A percentile compares a stretch with the other conserved stretches of the same genome.
Conservation (phyloP, 176 grass and related monocot species). For the Tuctoria greenei region DNA sequence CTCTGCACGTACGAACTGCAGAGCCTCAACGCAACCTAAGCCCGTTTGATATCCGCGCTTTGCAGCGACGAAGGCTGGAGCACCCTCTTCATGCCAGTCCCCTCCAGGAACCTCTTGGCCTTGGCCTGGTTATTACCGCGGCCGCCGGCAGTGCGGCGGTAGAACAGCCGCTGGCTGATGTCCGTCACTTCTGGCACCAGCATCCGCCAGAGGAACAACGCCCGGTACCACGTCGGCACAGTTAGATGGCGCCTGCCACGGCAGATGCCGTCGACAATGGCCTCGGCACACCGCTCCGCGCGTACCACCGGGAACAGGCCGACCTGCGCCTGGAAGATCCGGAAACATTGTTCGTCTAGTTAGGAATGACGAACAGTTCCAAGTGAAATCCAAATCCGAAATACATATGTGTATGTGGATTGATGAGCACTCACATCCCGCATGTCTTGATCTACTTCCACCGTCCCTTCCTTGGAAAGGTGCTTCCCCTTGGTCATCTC, state of each 20-base stretch:
- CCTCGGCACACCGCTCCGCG: constrained; percentile 44
- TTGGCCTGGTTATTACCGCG: background rate
- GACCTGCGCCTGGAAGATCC: constrained; percentile 46
- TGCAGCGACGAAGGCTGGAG: constrained; percentile 58
- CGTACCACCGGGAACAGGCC: constrained; percentile 55
- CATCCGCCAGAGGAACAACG: constrained; percentile 52
- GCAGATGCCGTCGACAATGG: constrained; percentile 57
- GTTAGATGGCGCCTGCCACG: constrained; percentile 49
- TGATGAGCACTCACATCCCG: constrained; percentile 47
- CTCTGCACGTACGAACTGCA: background rate
- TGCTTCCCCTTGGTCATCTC: constrained; percentile 81
- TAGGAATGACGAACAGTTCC: background rate
- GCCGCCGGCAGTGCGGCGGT: constrained; percentile 26
- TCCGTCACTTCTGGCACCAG: constrained; percentile 58
- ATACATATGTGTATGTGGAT: background rate
- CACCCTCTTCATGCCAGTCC: constrained; percentile 41
- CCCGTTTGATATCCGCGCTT: constrained; percentile 43
- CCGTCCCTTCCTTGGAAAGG: constrained; percentile 39
- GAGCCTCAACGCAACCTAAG: constrained; percentile 7
- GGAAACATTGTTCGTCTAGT: background rate
- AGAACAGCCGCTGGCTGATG: constrained; percentile 51
- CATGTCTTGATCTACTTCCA: constrained; percentile 53
- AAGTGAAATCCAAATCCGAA: background rate
- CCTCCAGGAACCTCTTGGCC: constrained; percentile 46
- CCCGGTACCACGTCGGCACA: constrained; percentile 59